These are phyloP conservation scores for Arctostaphylos glauca DNA, from an alignment of 148 eudicot species.

Conservation along the genomic window DNA sequence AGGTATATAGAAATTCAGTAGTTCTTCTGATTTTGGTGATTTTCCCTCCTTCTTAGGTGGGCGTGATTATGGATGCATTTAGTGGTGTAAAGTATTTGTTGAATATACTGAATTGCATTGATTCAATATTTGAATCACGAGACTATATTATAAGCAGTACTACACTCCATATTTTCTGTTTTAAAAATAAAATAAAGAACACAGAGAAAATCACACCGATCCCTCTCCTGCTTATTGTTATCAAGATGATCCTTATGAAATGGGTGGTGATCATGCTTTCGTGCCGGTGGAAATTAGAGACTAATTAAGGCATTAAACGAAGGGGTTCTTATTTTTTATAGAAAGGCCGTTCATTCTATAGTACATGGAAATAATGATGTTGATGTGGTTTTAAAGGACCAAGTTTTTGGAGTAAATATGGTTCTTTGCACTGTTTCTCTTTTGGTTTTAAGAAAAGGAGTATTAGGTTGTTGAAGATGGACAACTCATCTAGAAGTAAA, in stretches of 20 bases:
- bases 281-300: constrained; percentile 90
- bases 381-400: constrained; percentile 73
- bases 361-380: constrained; percentile 64
- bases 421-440: constrained; percentile 86
- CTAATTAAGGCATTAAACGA: constrained; percentile 72
- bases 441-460: constrained; percentile 66
- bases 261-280: constrained; percentile 99
- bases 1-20: neutral
- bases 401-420: constrained; percentile 72
- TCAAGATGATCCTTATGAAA: constrained; percentile 97
- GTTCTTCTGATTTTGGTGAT: neutral
- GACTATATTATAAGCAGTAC: too few relatives aligned
- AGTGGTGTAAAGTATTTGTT: constrained; percentile 9
- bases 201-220: too few relatives aligned
- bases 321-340: constrained; percentile 75
- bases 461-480: constrained; percentile 32
- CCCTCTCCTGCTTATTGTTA: constrained; percentile 94
- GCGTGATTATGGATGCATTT: constrained; percentile 12
- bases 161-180: too few relatives aligned
- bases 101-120: too few relatives aligned
- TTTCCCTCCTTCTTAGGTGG: neutral
- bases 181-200: too few relatives aligned
- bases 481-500: too few relatives aligned
- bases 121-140: too few relatives aligned
- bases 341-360: constrained; percentile 60